Evolutionary conservation across 2,329 filamentous ascomycete species (phyloP).

Genomic region (Aureobasidium namibiae): DNA sequence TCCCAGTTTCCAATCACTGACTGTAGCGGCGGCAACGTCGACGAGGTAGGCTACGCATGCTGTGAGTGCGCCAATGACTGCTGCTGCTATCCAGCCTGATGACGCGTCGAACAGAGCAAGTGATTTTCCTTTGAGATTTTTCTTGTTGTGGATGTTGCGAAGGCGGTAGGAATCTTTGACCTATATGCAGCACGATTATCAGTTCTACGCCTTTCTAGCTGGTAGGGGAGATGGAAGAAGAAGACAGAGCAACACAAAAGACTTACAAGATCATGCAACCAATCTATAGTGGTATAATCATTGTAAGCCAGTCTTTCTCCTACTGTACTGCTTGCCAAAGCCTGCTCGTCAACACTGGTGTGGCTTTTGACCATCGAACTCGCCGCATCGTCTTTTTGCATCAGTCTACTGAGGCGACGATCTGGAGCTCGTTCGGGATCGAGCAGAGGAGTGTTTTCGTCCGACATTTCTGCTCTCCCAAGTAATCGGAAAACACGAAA

Average conservation of each 20-base stretch:
- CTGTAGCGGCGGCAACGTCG: slow-evolving; percentile 46
- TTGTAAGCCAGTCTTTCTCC: slow-evolving; percentile 53
- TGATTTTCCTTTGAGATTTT: slow-evolving; percentile 34
- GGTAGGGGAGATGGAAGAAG: not conserved
- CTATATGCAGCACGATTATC: slow-evolving; percentile 21
- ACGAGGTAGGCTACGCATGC: slow-evolving; percentile 49
- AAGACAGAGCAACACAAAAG: not conserved
- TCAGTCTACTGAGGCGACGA: slow-evolving; percentile 26
- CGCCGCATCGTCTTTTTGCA: slow-evolving; percentile 32
- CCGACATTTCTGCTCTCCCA: not conserved
- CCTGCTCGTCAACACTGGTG: slow-evolving; percentile 42
- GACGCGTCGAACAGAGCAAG: slow-evolving; percentile 40
- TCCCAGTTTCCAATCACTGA: slow-evolving; percentile 51
- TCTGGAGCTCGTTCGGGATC: slow-evolving; percentile 13
- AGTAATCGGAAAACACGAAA: too few relatives aligned
- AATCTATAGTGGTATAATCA: slow-evolving; percentile 55
- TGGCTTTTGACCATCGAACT: slow-evolving; percentile 35
- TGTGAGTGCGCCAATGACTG: slow-evolving; percentile 46
- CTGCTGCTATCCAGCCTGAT: slow-evolving; percentile 49
- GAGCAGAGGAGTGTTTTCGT: slow-evolving; percentile 9
- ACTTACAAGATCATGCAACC: slow-evolving; percentile 49
- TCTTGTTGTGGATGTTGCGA: slow-evolving; percentile 35
- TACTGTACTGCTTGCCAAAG: slow-evolving; percentile 37
- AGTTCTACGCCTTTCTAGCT: too few relatives aligned
- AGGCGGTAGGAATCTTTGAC: slow-evolving; percentile 51